Evolutionary conservation across 2,329 filamentous ascomycete genomes (phyloP), one percentile per base, ranked within the genome.

Genomic region (Capronia americana): DNA sequence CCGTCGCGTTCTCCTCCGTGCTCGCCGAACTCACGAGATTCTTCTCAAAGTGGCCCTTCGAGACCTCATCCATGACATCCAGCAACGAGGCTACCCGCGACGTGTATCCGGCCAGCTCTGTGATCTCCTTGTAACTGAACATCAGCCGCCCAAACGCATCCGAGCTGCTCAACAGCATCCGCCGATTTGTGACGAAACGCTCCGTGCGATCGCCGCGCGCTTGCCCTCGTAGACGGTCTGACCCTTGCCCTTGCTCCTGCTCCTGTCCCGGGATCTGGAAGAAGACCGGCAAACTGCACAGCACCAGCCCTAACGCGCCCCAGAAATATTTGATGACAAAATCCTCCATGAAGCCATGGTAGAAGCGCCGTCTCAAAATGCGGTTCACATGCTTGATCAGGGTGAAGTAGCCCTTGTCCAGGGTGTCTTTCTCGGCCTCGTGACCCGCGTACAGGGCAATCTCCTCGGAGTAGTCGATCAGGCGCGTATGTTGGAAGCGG

Each of bases 251-350:
- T 10, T 78, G 79, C 57, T 82, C 78, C 38, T 82, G 81, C 70
- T 30, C 53, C 28, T 88, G 84, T 1, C 91, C 91, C 0, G 93
- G 93, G 20, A 97, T 86, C 78, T 94, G 94, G 83, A 99, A 91
- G 78, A 99, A 99, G 1, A 98, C 94, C 0, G 95, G 95, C 0
- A 97, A 89, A 78, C 92, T 96, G 83, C 95, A 99, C 10, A 99
- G 88, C 70, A 97, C 79, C 70, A 99, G 85, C 1, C 95, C 95
- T 51, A 99, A 79, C 1, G 95, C 94, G 48, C 95, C 95, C 95
- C 95, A 99, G 80, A 98, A 95, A 77, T 99, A 99, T 79, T 99
- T 99, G 79, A 99, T 97, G 65, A 98, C 92, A 79, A 97, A 99
- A 78, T 99, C 95, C 77, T 99, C 95, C 94, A 98, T 97, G 74